These are phyloP conservation scores for Goffeauzyma gilvescens DNA, from an alignment of 768 basidiomycete species.

Conservation along the genomic window DNA sequence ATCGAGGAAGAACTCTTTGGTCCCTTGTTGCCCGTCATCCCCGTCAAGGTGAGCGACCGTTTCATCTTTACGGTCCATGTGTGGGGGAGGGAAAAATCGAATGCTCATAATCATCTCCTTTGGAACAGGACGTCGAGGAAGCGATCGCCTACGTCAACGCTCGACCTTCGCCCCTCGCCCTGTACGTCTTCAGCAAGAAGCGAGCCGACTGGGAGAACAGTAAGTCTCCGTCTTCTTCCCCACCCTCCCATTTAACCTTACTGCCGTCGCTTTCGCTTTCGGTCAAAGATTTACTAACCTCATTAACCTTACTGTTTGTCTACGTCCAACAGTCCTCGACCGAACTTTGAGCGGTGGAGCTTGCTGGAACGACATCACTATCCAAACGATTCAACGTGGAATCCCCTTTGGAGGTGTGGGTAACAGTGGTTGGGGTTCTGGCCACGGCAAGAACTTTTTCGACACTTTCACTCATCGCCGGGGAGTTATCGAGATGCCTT, in stretches of 20 bases:
- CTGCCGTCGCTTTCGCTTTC: too few relatives aligned
- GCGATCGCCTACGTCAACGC: constrained; percentile 28
- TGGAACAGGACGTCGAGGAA: constrained; percentile 19
- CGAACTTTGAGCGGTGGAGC: constrained; percentile 25
- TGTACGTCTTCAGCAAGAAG: constrained; percentile 27
- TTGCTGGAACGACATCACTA: constrained; percentile 24
- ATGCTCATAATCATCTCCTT: background rate
- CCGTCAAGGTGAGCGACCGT: constrained; percentile 21
- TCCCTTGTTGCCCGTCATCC: constrained; percentile 27
- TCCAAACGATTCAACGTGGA: constrained; percentile 9
- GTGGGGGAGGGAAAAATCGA: background rate
- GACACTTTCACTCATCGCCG: constrained; percentile 27
- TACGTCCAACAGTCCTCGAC: constrained; percentile 20
- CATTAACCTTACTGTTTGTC: background rate
- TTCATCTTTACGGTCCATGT: background rate
- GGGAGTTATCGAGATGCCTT: constrained; percentile 15
- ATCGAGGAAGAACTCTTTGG: constrained; percentile 32
- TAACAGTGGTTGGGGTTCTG: constrained; percentile 28
- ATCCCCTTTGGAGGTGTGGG: constrained; percentile 32
- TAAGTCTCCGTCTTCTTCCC: constrained; percentile 9
- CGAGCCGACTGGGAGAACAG: constrained; percentile 20
- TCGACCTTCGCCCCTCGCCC: constrained; percentile 22
- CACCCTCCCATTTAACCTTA: background rate
- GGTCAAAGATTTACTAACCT: background rate
- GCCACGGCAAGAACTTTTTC: constrained; percentile 27